Evolutionary conservation across 805 yeast genomes (phyloP).

Genomic region (Candida broadrunensis): DNA sequence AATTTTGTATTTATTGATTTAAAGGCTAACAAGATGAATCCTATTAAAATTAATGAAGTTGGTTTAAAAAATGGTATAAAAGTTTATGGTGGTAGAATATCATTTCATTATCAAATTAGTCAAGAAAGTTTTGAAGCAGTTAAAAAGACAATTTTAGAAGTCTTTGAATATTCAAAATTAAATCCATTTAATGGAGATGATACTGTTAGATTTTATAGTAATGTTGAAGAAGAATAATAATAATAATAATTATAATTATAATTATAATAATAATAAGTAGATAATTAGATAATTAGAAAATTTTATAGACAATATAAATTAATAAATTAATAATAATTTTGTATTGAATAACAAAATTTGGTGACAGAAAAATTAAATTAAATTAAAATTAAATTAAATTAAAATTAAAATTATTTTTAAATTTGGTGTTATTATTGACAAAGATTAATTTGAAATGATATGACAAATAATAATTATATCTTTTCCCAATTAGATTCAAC

Average conservation of each 20-base stretch:
- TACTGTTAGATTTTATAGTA: constrained; percentile 6
- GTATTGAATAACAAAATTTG: too few species aligned
- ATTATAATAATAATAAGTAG: too few species aligned
- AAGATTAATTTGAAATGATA: too few species aligned
- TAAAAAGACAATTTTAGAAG: constrained; percentile 56
- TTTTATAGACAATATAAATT: not conserved
- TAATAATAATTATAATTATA: too few species aligned
- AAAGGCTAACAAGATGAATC: constrained; percentile 50
- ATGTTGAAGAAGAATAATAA: constrained; percentile 2
- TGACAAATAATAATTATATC: too few species aligned
- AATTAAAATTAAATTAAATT: too few species aligned
- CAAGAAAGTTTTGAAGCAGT: constrained; percentile 25
- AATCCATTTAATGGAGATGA: constrained; percentile 39
- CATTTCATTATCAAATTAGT: constrained; percentile 62
- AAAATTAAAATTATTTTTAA: too few species aligned
- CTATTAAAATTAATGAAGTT: constrained; percentile 48
- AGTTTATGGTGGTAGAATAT: constrained; percentile 70
- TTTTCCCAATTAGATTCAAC: too few species aligned
- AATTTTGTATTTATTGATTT: constrained; percentile 79
- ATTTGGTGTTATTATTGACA: too few species aligned
- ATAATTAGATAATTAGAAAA: not conserved
- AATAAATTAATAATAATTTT: too few species aligned
- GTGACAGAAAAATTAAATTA: too few species aligned
- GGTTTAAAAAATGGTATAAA: constrained; percentile 62
- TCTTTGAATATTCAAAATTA: constrained; percentile 49